Base-by-base conservation (phyloP, 768 basidiomycete genomes). In the Boletus tylopilopsis region DNA sequence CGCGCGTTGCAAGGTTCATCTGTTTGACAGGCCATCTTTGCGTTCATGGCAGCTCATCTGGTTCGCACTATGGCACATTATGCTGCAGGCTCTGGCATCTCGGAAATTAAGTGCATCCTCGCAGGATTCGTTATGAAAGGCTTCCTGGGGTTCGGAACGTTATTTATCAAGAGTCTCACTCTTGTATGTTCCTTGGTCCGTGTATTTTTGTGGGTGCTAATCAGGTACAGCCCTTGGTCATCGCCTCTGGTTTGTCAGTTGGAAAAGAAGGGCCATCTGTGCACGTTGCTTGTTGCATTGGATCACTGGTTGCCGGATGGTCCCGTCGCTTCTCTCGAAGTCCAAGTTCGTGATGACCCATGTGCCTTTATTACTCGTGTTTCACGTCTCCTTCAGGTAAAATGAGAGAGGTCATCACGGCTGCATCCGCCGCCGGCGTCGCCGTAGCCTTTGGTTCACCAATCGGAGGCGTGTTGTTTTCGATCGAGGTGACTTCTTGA, bases 191-290 rank as follows among this genome's bases (percentile, higher is more conserved):
- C 9, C 22, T 33, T 45, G 0, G 16, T 36, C 49, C 33, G 29
- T 47, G n/a, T 29, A 37, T 24, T 43, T 43, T 38, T 16, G 30
- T 21, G 19, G 22, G 30, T 47, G 49, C 27, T 57, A 38, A 70
- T 56, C 50, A 50, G 53, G 44, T 49, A 19, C 56, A 99, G 95
- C 96, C 96, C 23, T 74, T 99, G 27, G 90, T 95, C 33, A 98
- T 99, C 57, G 95, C 94, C 6, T 98, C 95, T 22, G 96, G 96
- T 1, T 72, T 98, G 42, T 94, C 94, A 5, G 93, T 98, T 19
- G 96, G 96, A 6, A 99, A 98, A 68, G 96, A 99, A 71, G 96
- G 96, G 0, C 96, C 96, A 0, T 95, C 93, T 2, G 96, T 99
- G 1, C 96, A 99, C 64, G 89, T 97, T 39, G 96, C 96, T 4